Conservation (phyloP, 2,329 filamentous ascomycete species). For the Nigrospora oryzae region DNA sequence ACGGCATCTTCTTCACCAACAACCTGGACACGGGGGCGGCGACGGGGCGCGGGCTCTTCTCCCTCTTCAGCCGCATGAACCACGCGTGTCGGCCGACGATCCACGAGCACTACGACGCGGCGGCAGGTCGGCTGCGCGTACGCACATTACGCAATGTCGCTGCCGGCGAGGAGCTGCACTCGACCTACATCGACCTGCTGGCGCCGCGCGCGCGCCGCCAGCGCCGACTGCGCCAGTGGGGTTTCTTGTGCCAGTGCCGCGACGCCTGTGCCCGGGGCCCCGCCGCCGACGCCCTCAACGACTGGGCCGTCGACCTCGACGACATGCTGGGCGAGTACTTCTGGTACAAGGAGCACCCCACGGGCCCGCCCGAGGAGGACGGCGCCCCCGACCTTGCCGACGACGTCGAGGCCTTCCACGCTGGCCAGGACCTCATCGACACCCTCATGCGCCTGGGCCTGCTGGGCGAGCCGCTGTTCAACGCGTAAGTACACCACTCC, state of each 20-base stretch:
- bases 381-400: constrained; percentile 1
- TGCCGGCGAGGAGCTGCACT: constrained; percentile 13
- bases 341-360: not conserved
- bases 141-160: constrained; percentile 13
- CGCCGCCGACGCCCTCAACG: constrained; percentile 2
- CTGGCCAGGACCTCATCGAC: constrained; percentile 7
- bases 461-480: not conserved
- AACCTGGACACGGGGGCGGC: constrained; percentile 6
- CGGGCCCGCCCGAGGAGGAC: constrained; percentile 3
- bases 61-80: constrained; percentile 11
- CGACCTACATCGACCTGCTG: constrained; percentile 8
- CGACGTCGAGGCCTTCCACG: not conserved
- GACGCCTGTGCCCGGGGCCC: constrained; percentile 7
- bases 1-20: constrained; percentile 6
- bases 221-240: constrained; percentile 6
- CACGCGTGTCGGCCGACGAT: constrained; percentile 15
- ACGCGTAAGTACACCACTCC: not conserved
- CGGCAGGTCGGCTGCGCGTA: constrained; percentile 9
- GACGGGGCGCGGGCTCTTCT: constrained; percentile 11
- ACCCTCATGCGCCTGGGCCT: constrained; percentile 6
- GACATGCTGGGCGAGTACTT: constrained; percentile 6
- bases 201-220: constrained; percentile 7
- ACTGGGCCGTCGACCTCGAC: constrained; percentile 7
- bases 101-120: constrained; percentile 11
- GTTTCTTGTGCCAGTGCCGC: constrained; percentile 8